Conservation (phyloP, 768 basidiomycete genomes). For the Basidioascus undulatus region DNA sequence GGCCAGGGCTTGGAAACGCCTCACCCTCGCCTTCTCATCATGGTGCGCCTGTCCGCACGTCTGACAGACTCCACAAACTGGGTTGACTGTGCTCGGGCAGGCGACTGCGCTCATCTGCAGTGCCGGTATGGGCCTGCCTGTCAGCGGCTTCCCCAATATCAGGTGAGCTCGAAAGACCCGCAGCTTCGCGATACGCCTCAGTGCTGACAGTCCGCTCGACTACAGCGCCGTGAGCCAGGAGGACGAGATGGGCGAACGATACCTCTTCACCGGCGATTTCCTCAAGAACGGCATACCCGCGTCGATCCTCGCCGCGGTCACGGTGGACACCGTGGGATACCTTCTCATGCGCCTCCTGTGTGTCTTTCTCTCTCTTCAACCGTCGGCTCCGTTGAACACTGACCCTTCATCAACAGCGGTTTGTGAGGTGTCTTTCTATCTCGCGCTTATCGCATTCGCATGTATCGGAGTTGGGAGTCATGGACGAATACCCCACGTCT, state of each 20-base stretch:
- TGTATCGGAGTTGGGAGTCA: too few relatives aligned
- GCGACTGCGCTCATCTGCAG: constrained; percentile 71
- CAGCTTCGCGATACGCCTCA: too few relatives aligned
- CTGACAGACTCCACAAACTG: neutral
- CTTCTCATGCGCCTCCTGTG: constrained; percentile 47
- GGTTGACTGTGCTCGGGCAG: neutral
- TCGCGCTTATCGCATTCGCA: too few relatives aligned
- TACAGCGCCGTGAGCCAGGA: constrained; percentile 59
- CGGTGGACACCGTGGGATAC: constrained; percentile 69
- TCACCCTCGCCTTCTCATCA: constrained; percentile 62
- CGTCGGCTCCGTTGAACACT: too few relatives aligned
- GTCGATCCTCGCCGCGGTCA: constrained; percentile 65
- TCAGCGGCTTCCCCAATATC: constrained; percentile 85
- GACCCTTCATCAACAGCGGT: too few relatives aligned
- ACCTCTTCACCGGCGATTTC: constrained; percentile 47
- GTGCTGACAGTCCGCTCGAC: neutral
- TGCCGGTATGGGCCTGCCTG: constrained; percentile 92
- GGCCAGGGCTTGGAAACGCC: constrained; percentile 47
- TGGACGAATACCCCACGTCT: too few relatives aligned
- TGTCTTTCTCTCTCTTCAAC: constrained; percentile 13
- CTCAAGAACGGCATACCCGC: constrained; percentile 83
- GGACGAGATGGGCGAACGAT: constrained; percentile 75
- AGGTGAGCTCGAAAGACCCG: too few relatives aligned
- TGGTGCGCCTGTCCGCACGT: constrained; percentile 27
- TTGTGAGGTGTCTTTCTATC: too few relatives aligned